Base-by-base conservation (phyloP, 139 green algal species). In the Medakamo hakoo region DNA sequence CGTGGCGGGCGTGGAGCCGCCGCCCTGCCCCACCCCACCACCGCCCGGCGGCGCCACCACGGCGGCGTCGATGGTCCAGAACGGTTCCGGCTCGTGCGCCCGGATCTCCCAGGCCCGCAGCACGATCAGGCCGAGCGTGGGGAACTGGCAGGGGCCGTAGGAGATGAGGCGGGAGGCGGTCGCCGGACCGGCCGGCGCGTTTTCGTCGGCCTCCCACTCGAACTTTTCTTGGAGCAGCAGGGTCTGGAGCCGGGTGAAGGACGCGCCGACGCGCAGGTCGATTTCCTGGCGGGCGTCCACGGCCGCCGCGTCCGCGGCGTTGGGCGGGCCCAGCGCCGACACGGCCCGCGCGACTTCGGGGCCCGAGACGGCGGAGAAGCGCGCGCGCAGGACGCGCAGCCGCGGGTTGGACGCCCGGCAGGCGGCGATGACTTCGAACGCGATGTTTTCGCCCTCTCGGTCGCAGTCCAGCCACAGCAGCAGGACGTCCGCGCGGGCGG, bases 391-490 rank as follows among this genome's bases (percentile, higher is more conserved):
- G 20, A 95, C 74, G 4, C 58, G 30, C 31, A 95, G 69, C 3
- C 76, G 68, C 1, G 77, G 74, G 71, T 94, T 95, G 30, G 68
- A 80, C 24, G 60, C 63, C 14, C 59, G 40, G 71, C 88, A 95
- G 21, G 94, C 85, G n/a, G 82, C 58, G 22, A 94, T 77, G 16
- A 92, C 85, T 81, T 99, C 93, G 68, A 94, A 98, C 3, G 84
- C 78, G 67, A 99, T 99, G 78, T 96, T 95, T 71, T 99, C 93
- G 2, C 93, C 93, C 72, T 99, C 93, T 2, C 93, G 58, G 67
- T 99, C 93, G 69, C 93, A 98, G 71, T 99, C 93, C 66, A 99
- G 82, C 93, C 93, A 99, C 57, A 99, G 79, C 25, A 97, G 77
- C 57, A 99, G 84, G 83, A 73, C 84, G 26, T 91, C 65, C 26